These are phyloP conservation scores for Cyberlindnera euphorbiiphila DNA, from an alignment of 805 yeast species.

Conservation along the genomic window DNA sequence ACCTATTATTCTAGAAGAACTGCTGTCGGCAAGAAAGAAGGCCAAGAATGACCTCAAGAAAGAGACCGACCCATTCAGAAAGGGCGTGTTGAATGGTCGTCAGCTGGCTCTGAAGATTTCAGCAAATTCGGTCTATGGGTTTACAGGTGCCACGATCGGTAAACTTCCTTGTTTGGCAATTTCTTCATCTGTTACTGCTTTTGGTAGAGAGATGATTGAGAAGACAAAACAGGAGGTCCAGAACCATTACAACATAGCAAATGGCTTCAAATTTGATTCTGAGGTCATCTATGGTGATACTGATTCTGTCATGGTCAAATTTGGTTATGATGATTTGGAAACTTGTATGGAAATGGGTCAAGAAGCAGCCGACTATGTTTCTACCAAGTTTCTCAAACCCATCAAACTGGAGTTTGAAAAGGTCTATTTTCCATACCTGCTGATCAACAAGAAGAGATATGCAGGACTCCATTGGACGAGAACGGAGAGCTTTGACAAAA, in stretches of 20 bases:
- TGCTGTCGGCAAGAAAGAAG: constrained; percentile 85
- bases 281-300: constrained; percentile 97
- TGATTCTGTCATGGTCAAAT: constrained; percentile 98
- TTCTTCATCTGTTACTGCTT: constrained; percentile 92
- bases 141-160: constrained; percentile 98
- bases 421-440: constrained; percentile 89
- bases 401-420: constrained; percentile 95
- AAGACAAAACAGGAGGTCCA: constrained; percentile 84
- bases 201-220: constrained; percentile 97
- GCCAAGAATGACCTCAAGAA: constrained; percentile 88
- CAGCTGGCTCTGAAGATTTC: constrained; percentile 94
- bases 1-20: constrained; percentile 88
- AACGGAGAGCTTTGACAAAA: constrained; percentile 87
- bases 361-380: constrained; percentile 89
- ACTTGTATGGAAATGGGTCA: constrained; percentile 90
- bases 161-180: constrained; percentile 95
- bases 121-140: constrained; percentile 98
- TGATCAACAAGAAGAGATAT: constrained; percentile 93
- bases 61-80: constrained; percentile 91
- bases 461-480: constrained; percentile 97
- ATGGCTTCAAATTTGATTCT: constrained; percentile 83
- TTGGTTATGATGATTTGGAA: constrained; percentile 75
- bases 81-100: constrained; percentile 93
- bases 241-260: constrained; percentile 67
- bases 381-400: constrained; percentile 74